Evolutionary conservation across 2,329 filamentous ascomycete genomes (phyloP).

Genomic region (Pseudocercospora fijiensis): DNA sequence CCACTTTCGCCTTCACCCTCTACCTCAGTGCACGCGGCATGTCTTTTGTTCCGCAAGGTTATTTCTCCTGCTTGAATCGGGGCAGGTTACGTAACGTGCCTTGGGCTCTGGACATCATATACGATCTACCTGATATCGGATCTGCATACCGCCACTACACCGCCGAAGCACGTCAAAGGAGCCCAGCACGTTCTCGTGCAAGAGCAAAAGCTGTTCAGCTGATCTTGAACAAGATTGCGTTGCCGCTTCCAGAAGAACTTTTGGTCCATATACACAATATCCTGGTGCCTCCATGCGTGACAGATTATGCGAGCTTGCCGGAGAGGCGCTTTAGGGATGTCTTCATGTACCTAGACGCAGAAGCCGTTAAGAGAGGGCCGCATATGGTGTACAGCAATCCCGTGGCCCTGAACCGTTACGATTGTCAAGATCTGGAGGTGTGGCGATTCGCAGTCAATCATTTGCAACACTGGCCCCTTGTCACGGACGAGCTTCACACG

Average conservation of each 20-base stretch:
- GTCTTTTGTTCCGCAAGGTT: neutral
- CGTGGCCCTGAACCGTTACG: neutral
- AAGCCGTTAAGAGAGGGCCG: neutral
- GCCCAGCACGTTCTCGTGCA: neutral
- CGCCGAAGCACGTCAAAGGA: neutral
- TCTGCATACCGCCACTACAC: constrained; percentile 8
- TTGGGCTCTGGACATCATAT: constrained; percentile 3
- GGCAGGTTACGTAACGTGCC: neutral
- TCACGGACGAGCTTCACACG: constrained; percentile 10
- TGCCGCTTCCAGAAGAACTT: constrained; percentile 6
- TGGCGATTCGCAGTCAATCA: neutral
- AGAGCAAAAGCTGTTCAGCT: neutral
- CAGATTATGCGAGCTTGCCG: neutral
- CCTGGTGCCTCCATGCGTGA: neutral
- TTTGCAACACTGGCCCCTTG: constrained; percentile 2
- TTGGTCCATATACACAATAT: neutral
- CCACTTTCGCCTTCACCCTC: neutral
- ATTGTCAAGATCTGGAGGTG: neutral
- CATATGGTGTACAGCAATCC: constrained; percentile 3
- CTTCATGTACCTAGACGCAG: constrained; percentile 7
- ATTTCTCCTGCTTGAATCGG: constrained; percentile 1
- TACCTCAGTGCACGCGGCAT: constrained; percentile 1
- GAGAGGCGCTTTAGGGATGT: neutral
- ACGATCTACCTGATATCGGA: neutral
- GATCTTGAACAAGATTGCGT: constrained; percentile 1